phyloP scores from a whole-genome alignment of 257 asterid species.

The Lithospermum erythrorhizon region DNA sequence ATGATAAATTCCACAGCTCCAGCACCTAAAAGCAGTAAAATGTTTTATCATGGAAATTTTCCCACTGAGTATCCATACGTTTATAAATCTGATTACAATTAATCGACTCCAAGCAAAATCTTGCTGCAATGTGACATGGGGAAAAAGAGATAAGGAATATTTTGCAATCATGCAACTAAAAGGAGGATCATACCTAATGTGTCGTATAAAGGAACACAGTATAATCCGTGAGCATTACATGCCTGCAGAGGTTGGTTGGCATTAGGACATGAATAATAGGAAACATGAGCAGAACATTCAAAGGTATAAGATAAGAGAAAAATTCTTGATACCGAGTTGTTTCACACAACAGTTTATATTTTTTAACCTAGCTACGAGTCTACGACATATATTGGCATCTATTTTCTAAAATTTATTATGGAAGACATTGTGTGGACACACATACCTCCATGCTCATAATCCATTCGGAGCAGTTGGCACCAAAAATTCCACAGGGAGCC shows the following conservation, averaged over 20 bases:
- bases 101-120: not conserved
- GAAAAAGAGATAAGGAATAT: no score
- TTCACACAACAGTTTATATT: no score
- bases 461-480: conserved; percentile 87
- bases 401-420: not conserved
- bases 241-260: conserved; percentile 34
- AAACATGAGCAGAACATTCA: not conserved
- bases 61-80: not conserved
- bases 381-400: not conserved
- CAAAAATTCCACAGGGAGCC: conserved; percentile 90
- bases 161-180: no score
- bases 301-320: not conserved
- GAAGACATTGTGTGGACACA: not conserved
- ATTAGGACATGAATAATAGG: not conserved
- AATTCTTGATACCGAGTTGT: no score
- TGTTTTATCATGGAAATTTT: not conserved
- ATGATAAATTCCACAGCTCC: conserved; percentile 72
- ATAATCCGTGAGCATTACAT: conserved; percentile 73
- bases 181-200: conserved; percentile 74
- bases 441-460: conserved; percentile 93
- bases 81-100: not conserved
- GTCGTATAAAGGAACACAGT: conserved; percentile 70
- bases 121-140: no score
- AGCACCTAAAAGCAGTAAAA: conserved; percentile 41
- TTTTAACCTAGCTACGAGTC: not conserved